Base-by-base conservation (phyloP, 2,329 filamentous ascomycete genomes). In the Clonostachys rosea region DNA sequence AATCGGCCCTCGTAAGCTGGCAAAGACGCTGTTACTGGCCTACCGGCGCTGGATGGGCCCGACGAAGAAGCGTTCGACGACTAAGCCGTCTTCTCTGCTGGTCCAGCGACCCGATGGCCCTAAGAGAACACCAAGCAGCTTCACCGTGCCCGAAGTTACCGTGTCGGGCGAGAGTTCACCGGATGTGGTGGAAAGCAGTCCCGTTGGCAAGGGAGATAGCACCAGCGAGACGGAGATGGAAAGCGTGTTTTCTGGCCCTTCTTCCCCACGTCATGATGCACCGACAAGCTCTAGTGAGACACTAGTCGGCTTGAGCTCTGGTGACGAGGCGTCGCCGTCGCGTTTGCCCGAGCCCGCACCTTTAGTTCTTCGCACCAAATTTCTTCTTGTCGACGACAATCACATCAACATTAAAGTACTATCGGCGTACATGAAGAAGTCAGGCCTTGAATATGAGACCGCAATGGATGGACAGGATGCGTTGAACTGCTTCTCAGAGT, bases 381-480 rank as follows among this genome's bases (percentile, higher is more conserved):
- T 68, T 6, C 56, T 73, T 1, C 58, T 71, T 0, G 69, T 71
- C 0, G 68, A 71, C 18, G 69, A 71, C 46, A 71, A 71, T 44
- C 50, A 54, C 4, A 69, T 71, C 48, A 71, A 71, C 42, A 47
- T 69, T 45, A 45, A 51, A 39, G 49, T 54, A 5, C 49, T 69
- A 5, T 56, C 57, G 2, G 54, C 61, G 0, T 67, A 64, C 16
- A 61, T 69, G 56, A 61, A 56, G 40, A 69, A 66, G 43, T 56
- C 67, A 1, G 59, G 59, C 0, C 53, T 53, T 1, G 47, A 52
- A 0, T 63, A 60, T 24, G 54, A 57, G 9, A 64, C 58, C 1
- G 66, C 64, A 1, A 56, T 47, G 6, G 61, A 69, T 42, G 67
- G 67, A 1, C 51, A 62, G 14, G 57, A 69, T 44, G 66, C 66